These are phyloP conservation scores for Trichoderma erinaceum DNA, from an alignment of 495 filamentous ascomycete species.

Conservation along the genomic window DNA sequence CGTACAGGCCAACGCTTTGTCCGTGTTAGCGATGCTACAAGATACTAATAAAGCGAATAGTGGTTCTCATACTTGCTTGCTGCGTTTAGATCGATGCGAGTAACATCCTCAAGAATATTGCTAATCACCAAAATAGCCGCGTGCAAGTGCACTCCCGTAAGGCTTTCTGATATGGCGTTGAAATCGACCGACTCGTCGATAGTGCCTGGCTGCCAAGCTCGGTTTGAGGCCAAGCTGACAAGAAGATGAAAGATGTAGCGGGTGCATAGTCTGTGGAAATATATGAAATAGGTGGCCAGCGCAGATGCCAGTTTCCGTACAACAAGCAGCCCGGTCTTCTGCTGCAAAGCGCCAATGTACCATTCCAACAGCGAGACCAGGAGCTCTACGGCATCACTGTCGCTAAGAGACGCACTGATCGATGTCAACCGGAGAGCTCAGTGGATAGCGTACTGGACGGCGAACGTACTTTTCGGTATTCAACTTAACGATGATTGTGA, in stretches of 20 bases:
- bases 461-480: constrained; percentile 66
- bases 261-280: constrained; percentile 62
- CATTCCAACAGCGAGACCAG: constrained; percentile 66
- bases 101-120: constrained; percentile 68
- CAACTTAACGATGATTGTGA: constrained; percentile 88
- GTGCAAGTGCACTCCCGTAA: constrained; percentile 50
- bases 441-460: background rate
- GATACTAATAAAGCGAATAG: constrained; percentile 1
- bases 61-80: constrained; percentile 44
- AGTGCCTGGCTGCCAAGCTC: constrained; percentile 40
- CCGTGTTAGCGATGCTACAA: constrained; percentile 12
- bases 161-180: constrained; percentile 44
- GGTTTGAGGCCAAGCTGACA: constrained; percentile 51
- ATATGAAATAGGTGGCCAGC: constrained; percentile 71
- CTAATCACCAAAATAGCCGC: constrained; percentile 66
- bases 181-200: constrained; percentile 46
- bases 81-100: constrained; percentile 55
- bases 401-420: constrained; percentile 48
- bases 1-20: constrained; percentile 37
- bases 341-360: constrained; percentile 53
- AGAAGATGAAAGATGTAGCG: constrained; percentile 63
- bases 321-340: constrained; percentile 58
- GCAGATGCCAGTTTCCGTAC: constrained; percentile 78
- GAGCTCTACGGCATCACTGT: constrained; percentile 55
- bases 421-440: constrained; percentile 14